Conservation (phyloP, 1,139 yeast genomes). For the Diutina mesorugosa region DNA sequence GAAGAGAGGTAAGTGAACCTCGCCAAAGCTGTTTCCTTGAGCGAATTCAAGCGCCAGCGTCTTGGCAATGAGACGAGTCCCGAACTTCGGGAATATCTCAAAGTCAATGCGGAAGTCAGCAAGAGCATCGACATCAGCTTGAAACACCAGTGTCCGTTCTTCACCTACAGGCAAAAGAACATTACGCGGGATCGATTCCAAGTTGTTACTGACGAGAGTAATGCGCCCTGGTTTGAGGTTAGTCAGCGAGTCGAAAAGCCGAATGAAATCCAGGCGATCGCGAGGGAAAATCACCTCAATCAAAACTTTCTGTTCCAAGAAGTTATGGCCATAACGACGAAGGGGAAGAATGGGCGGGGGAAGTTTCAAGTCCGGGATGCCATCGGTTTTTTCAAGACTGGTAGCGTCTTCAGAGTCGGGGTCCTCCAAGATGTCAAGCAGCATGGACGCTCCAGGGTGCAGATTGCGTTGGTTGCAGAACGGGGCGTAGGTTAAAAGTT, state of each 20-base stretch:
- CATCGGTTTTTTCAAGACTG: conserved; percentile 36
- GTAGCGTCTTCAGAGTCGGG: conserved; percentile 30
- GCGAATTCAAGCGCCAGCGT: conserved; percentile 62
- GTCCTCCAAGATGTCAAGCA: conserved; percentile 8
- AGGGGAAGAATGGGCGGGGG: conserved; percentile 96
- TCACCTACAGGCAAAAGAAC: conserved; percentile 66
- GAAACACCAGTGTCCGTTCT: conserved; percentile 47
- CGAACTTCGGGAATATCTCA: conserved; percentile 89
- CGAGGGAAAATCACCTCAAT: conserved; percentile 62
- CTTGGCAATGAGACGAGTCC: conserved; percentile 83
- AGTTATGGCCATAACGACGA: conserved; percentile 90
- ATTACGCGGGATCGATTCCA: conserved; percentile 78
- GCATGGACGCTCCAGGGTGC: background rate
- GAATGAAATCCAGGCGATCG: conserved; percentile 35
- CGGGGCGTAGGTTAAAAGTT: conserved; percentile 27
- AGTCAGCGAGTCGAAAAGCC: conserved; percentile 32
- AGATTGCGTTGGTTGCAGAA: background rate
- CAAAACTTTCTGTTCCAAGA: conserved; percentile 77
- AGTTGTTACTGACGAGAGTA: conserved; percentile 58
- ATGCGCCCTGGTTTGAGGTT: conserved; percentile 43
- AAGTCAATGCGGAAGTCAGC: conserved; percentile 67
- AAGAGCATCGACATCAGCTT: conserved; percentile 62
- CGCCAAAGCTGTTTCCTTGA: conserved; percentile 27
- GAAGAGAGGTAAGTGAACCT: conserved; percentile 59
- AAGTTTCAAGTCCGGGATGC: conserved; percentile 78